phyloP scores from a whole-genome alignment of 352 stramenopile genomes.

The Phytophthora vignae region DNA sequence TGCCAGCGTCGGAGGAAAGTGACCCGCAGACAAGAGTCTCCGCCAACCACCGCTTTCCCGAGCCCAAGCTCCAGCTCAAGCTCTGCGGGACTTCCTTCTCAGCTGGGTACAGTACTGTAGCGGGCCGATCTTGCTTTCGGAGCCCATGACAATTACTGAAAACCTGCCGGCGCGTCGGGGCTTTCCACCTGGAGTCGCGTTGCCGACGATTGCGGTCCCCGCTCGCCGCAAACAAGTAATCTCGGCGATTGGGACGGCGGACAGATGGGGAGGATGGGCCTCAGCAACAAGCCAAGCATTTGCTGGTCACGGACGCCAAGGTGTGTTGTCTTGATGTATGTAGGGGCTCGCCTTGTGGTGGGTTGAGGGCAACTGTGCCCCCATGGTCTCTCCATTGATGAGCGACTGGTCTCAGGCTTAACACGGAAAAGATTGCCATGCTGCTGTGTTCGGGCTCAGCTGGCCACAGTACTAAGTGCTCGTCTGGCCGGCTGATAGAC shows the following conservation, averaged over 20 bases:
- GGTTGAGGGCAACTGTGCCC: not conserved
- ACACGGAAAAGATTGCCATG: not conserved
- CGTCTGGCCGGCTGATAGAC: not conserved
- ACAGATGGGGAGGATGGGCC: constrained; percentile 7
- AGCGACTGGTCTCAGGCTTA: constrained; percentile 17
- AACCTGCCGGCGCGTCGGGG: constrained; percentile 14
- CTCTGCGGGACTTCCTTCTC: not conserved
- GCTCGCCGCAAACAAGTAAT: constrained; percentile 25
- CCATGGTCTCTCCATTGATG: constrained; percentile 2
- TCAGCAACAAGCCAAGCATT: not conserved
- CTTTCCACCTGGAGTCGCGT: constrained; percentile 3
- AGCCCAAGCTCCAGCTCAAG: not conserved
- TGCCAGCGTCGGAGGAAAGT: not conserved
- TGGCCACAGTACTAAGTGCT: too few relatives aligned
- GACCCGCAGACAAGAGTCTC: not conserved
- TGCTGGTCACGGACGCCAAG: not conserved
- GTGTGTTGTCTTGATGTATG: not conserved
- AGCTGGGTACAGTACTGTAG: not conserved
- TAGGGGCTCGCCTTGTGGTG: not conserved
- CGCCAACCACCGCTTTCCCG: constrained; percentile 7
- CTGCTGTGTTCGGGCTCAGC: not conserved
- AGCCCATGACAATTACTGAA: constrained; percentile 21
- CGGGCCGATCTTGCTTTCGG: constrained; percentile 4
- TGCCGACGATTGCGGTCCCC: constrained; percentile 7
- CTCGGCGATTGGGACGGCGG: constrained; percentile 15